phyloP scores from a whole-genome alignment of 352 stramenopile species.

The Aphanomyces stellatus region DNA sequence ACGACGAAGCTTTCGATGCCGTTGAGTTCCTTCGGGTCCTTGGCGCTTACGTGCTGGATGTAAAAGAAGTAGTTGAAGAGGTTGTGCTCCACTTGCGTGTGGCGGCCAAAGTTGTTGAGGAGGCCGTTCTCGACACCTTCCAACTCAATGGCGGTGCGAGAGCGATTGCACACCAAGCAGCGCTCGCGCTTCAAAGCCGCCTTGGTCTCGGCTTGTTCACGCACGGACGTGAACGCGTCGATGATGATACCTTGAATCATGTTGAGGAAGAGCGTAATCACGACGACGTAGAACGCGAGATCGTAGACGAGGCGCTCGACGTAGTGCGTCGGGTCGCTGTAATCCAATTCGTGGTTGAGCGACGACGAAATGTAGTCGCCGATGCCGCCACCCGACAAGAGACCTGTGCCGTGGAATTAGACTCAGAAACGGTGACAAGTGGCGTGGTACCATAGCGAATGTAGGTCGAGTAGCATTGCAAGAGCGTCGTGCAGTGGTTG shows the following conservation, averaged over 20 bases:
- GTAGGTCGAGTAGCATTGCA: slow-evolving; percentile 17
- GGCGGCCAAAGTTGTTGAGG: slow-evolving; percentile 18
- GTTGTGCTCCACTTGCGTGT: slow-evolving; percentile 17
- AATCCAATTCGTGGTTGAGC: slow-evolving; percentile 8
- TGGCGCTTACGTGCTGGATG: slow-evolving; percentile 10
- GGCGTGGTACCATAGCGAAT: slow-evolving; percentile 14
- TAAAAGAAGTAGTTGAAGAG: slow-evolving; percentile 21
- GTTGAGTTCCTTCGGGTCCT: slow-evolving; percentile 20
- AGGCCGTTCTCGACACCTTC: slow-evolving; percentile 9
- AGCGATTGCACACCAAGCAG: slow-evolving; percentile 18
- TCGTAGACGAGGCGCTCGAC: slow-evolving; percentile 18
- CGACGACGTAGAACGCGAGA: slow-evolving; percentile 17
- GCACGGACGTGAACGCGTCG: slow-evolving; percentile 19
- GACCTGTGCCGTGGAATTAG: background rate
- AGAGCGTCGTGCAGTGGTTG: slow-evolving; percentile 1
- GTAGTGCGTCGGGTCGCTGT: background rate
- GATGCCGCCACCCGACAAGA: slow-evolving; percentile 16
- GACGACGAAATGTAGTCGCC: slow-evolving; percentile 20
- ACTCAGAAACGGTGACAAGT: background rate
- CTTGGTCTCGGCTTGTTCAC: slow-evolving; percentile 14
- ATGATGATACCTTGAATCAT: slow-evolving; percentile 23
- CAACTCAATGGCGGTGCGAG: slow-evolving; percentile 12
- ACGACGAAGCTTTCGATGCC: slow-evolving; percentile 16
- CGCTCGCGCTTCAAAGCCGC: slow-evolving; percentile 6
- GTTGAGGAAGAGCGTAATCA: slow-evolving; percentile 21